A percentile compares a stretch with the other conserved stretches of the same genome.
These are phyloP conservation scores for Pseudodiploospora longispora DNA, from an alignment of 2,329 filamentous ascomycete species.

Conservation along the genomic window DNA sequence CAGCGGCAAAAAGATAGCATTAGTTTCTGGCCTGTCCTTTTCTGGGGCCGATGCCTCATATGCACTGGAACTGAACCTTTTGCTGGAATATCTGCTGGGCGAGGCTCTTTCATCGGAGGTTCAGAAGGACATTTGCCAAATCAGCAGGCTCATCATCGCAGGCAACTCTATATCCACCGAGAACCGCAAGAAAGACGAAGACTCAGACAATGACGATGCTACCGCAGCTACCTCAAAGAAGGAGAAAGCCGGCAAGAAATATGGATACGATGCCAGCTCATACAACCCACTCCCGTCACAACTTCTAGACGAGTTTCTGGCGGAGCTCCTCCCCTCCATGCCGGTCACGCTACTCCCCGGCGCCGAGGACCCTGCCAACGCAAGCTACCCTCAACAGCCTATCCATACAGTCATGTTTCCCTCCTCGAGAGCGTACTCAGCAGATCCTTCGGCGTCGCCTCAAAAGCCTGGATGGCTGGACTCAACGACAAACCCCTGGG, in stretches of 20 bases:
- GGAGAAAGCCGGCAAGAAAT: conserved; percentile 62
- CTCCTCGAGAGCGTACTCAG: conserved; percentile 58
- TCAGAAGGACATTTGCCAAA: conserved; percentile 54
- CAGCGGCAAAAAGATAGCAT: conserved; percentile 57
- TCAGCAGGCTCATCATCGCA: conserved; percentile 81
- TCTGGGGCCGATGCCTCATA: conserved; percentile 66
- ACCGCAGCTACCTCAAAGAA: conserved; percentile 11
- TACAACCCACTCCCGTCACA: conserved; percentile 84
- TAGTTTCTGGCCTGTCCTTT: conserved; percentile 83
- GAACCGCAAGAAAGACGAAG: conserved; percentile 28
- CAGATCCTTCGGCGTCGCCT: conserved; percentile 28
- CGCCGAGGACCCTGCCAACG: conserved; percentile 76
- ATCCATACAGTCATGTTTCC: conserved; percentile 92
- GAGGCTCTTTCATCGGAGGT: conserved; percentile 58
- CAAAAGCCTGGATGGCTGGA: conserved; percentile 68
- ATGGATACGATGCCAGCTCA: conserved; percentile 82
- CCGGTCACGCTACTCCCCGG: conserved; percentile 87
- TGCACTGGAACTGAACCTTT: conserved; percentile 64
- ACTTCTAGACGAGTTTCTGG: conserved; percentile 75
- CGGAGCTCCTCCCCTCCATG: conserved; percentile 72
- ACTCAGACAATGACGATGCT: conserved; percentile 20
- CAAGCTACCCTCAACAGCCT: conserved; percentile 83
- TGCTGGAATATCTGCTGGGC: conserved; percentile 82
- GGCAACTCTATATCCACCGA: conserved; percentile 80
- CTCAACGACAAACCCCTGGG: conserved; percentile 85